Base-by-base conservation (phyloP, 345 rosid species). In the Populus euphratica region DNA sequence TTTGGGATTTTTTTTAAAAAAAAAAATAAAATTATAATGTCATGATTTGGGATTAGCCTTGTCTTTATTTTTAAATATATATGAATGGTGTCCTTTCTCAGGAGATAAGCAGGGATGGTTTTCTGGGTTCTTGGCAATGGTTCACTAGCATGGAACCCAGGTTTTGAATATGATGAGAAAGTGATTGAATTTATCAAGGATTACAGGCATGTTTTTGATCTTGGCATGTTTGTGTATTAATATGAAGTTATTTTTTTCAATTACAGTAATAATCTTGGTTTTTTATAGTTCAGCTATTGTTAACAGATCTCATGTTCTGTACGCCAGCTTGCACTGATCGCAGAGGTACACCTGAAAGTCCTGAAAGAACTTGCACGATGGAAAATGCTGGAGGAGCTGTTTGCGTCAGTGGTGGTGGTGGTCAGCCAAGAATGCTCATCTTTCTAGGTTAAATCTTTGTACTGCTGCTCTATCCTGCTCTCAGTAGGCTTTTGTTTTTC, bases 121-220 rank as follows among this genome's bases (percentile, higher is more conserved):
- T 87, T 96, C 86, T 96, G 97, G 99, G 89, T 96, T 70, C 93
- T 96, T 81, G 99, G 99, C 76, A 93, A 96, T 80, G 98, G 99
- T 17, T 93, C 99, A 44, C 83, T 96, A 87, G 94, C 89, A 64
- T 96, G 98, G 99, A 96, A 96, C 94, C 97, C 99, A 2, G 98
- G 99, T 49, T 96, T 96, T 78, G 87, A 91, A 25, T 96, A 82
- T 54, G 97, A 96, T 82, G 97, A 88, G 87, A 93, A 91, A 81
- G 52, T 91, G 18, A 83, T 87, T 14, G 99, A 98, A 69, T 92
- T 77, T 81, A 88, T 93, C 86, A 96, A 90, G 88, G 89, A 91
- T 56, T 94, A 93, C 84, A 87, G 85, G 88, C 98, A 98, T 75
- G 98, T 91, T 4, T 96, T 96, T 86, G 97, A 96, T 84, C 93